Conservation (phyloP, 2,329 filamentous ascomycete species). For the Fusarium sp. region DNA sequence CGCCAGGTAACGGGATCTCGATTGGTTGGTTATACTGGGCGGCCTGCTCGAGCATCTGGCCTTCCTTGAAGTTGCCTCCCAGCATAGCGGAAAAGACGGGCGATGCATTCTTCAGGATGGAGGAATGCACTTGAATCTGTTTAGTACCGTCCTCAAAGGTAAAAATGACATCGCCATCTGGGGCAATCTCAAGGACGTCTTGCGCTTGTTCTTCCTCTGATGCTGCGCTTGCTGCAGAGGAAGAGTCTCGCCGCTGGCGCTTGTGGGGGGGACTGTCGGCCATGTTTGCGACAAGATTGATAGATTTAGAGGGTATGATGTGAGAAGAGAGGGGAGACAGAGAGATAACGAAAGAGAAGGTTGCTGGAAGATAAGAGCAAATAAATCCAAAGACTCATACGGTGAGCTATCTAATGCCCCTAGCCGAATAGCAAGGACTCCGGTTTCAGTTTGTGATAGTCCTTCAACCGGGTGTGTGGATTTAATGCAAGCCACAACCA, state of each 20-base stretch:
- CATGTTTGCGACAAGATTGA: background rate
- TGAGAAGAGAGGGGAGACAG: background rate
- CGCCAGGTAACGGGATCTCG: conserved; percentile 17
- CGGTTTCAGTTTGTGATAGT: background rate
- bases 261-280: background rate
- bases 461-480: no score
- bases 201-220: background rate
- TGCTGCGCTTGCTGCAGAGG: background rate
- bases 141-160: background rate
- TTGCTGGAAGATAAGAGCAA: background rate
- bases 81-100: conserved; percentile 9
- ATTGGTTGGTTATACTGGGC: background rate
- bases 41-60: background rate
- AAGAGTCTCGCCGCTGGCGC: background rate
- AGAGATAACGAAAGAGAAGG: background rate
- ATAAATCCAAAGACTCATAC: background rate
- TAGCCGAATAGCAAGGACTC: background rate
- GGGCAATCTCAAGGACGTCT: background rate
- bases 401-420: background rate
- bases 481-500: no score
- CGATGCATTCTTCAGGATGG: conserved; percentile 12
- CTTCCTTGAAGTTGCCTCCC: conserved; percentile 19
- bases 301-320: background rate
- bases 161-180: conserved; percentile 24
- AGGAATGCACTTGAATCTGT: conserved; percentile 16